Evolutionary conservation across 2,329 filamentous ascomycete species (phyloP), one percentile per base, ranked within the genome.

Genomic region (Penicillium sp.): DNA sequence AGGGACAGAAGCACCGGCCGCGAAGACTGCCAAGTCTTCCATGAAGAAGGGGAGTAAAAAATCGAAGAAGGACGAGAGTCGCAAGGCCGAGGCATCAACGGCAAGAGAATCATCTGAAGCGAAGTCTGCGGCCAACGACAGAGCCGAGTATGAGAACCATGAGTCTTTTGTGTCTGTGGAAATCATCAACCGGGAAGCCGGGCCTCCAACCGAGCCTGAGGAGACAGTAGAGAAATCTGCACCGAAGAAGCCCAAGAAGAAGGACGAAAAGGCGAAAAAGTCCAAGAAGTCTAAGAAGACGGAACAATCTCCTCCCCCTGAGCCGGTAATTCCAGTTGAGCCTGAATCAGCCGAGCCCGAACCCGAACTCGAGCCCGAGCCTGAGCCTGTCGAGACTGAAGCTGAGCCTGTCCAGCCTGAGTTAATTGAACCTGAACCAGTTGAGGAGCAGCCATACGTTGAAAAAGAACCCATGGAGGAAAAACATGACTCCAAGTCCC

Each of bases 151-250:
- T 7, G 43, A 49, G 15, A 48, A 36, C 13, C 58, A 62, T 14
- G 54, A 58, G 33, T 63, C 62, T 5, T 54, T 59, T 7, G 39
- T 62, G 6, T 58, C 59, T 4, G 57, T 61, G 13, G 56, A 60
- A 37, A 58, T 63, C 14, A 41, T 46, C 21, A 52, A 52, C 10
- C 57, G 52, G 13, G 54, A 63, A 11, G 57, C 55, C 23, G 62
- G 56, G 7, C 47, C 35, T 36, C 25, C 13, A 19, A 23, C 61
- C 39, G 60, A 68, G 20, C 56, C 58, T 3, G 60, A 65, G n/a
- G 19, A 35, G n/a, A 13, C 32, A 13, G 16, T 32, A 15, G 37
- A 36, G 16, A 56, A 60, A 30, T 41, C 49, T n/a, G 34, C 40
- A 17, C 29, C 39, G 4, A 63, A 58, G 41, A 60, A 58, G 36